phyloP scores from a whole-genome alignment of 257 asterid genomes.

The Perilla frutescens region DNA sequence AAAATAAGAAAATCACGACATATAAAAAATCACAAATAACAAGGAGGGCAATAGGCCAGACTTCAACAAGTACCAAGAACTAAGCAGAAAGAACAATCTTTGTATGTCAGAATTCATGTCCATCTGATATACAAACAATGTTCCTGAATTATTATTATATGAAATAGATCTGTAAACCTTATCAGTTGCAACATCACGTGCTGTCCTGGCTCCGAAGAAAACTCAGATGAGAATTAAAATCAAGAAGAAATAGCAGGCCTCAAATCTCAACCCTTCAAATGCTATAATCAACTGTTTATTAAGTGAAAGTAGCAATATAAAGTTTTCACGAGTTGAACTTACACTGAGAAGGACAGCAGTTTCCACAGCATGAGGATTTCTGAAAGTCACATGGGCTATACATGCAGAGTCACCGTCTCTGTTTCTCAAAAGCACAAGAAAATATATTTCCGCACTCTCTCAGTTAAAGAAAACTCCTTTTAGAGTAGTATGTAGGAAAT shows the following conservation, averaged over 20 bases:
- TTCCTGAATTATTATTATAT: neutral
- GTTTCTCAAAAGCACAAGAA: conserved; percentile 34
- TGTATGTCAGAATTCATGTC: neutral
- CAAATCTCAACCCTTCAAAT: neutral
- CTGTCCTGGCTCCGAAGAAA: too few relatives aligned
- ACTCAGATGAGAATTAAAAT: neutral
- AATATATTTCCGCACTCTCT: neutral
- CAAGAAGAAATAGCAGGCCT: neutral
- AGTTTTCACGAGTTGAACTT: conserved; percentile 42
- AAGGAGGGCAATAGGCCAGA: neutral
- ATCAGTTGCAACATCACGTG: neutral
- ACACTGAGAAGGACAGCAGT: conserved; percentile 87
- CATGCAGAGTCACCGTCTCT: conserved; percentile 74
- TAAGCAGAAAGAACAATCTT: neutral
- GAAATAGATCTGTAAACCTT: neutral
- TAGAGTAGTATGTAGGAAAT: neutral
- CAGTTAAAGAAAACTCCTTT: neutral
- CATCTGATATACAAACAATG: neutral
- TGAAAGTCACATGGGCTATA: conserved; percentile 84
- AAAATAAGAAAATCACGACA: neutral
- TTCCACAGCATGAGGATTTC: conserved; percentile 76
- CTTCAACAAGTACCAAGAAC: neutral
- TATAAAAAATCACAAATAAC: neutral
- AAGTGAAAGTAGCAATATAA: neutral
- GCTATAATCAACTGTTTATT: neutral